Conservation (phyloP, 306 rosid species). For the Cyclanthera cordifolia region DNA sequence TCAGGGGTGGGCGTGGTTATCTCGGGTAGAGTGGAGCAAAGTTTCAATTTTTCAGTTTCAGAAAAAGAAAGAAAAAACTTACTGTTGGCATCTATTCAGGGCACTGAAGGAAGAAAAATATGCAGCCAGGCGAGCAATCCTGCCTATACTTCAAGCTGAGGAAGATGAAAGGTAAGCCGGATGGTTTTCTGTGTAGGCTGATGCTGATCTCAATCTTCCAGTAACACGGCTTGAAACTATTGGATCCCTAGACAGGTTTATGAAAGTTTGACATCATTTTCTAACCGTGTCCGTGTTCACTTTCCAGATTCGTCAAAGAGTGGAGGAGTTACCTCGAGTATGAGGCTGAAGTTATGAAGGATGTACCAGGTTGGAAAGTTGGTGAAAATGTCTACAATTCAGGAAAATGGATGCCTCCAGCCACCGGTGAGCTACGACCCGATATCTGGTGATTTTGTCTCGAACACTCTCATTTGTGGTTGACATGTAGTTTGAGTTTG, state of each 20-base stretch:
- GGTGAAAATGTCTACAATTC: conserved; percentile 84
- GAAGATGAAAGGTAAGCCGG: conserved; percentile 84
- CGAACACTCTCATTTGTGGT: not conserved
- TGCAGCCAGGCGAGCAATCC: conserved; percentile 80
- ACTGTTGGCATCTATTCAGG: conserved; percentile 29
- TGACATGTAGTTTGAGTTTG: conserved; percentile 1
- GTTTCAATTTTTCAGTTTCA: too few relatives aligned
- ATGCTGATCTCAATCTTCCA: not conserved
- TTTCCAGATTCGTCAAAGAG: conserved; percentile 72
- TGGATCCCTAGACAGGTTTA: not conserved
- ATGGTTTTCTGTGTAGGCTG: not conserved
- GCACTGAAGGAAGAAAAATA: conserved; percentile 87
- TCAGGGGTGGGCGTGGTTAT: too few relatives aligned
- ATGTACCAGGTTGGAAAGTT: conserved; percentile 98
- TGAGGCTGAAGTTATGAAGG: conserved; percentile 98
- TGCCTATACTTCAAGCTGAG: conserved; percentile 93
- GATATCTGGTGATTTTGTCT: conserved; percentile 73
- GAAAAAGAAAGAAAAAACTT: too few relatives aligned
- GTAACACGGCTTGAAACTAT: not conserved
- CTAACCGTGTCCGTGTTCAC: conserved; percentile 2
- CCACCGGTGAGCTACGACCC: conserved; percentile 88
- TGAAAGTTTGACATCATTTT: not conserved
- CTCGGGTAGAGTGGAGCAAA: too few relatives aligned
- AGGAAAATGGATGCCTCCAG: conserved; percentile 96
- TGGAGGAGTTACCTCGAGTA: conserved; percentile 93